Percentiles rank a stretch among this genome's conserved stretches.
Evolutionary conservation across 108 stramenopile genomes (phyloP).

Genomic region (Epithemia pelagica): DNA sequence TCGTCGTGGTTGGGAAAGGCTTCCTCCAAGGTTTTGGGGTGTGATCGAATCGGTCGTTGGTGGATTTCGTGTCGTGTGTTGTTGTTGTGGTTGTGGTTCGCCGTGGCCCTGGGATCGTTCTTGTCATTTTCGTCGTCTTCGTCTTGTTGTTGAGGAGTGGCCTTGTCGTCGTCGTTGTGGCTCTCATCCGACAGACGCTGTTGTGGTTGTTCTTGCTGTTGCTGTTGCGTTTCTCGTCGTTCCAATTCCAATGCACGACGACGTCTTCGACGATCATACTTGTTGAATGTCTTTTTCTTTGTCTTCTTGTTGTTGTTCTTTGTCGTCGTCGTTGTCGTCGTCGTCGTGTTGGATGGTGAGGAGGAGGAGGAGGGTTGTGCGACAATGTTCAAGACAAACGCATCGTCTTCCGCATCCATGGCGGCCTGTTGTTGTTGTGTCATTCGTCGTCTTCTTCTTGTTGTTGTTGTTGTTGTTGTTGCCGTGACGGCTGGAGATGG

Average conservation of each 20-base stretch:
- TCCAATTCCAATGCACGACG: neutral
- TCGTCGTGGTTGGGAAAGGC: neutral
- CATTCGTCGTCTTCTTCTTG: too few species aligned
- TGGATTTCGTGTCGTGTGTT: too few species aligned
- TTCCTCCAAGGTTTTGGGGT: neutral
- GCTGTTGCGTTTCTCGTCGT: neutral
- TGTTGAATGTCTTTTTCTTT: neutral
- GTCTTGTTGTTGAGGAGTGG: neutral
- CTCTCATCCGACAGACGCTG: neutral
- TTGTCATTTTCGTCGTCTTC: neutral
- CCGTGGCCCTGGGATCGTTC: neutral
- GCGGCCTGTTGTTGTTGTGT: too few species aligned
- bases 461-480: too few species aligned
- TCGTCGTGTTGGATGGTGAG: neutral
- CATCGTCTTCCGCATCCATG: too few species aligned
- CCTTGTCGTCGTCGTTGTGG: neutral
- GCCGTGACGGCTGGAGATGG: too few species aligned
- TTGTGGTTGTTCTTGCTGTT: neutral
- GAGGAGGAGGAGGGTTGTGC: neutral
- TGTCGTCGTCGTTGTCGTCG: neutral
- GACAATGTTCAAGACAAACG: constrained; percentile 1
- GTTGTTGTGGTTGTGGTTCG: neutral
- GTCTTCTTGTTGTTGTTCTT: neutral
- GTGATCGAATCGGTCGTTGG: neutral
- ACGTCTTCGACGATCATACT: neutral